These are phyloP conservation scores for Solanum acaule DNA, from an alignment of 257 asterid genomes.

Conservation along the genomic window DNA sequence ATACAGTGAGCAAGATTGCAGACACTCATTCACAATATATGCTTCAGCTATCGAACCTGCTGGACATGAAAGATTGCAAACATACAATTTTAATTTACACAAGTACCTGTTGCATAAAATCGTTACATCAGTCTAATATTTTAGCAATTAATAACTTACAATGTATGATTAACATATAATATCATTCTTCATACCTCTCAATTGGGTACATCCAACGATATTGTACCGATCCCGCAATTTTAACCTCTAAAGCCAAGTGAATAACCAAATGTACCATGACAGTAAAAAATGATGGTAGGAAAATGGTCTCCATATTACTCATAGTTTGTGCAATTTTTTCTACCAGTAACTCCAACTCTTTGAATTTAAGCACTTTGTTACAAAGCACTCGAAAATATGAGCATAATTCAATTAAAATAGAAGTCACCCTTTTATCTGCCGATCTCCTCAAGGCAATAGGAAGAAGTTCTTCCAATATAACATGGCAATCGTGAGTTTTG, in stretches of 20 bases:
- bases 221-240: neutral
- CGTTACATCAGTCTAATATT: neutral
- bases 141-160: neutral
- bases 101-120: neutral
- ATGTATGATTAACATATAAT: neutral
- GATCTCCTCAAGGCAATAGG: neutral
- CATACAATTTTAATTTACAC: neutral
- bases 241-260: neutral
- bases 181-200: neutral
- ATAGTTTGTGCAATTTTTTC: neutral
- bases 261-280: neutral
- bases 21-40: neutral
- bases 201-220: neutral
- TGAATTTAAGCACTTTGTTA: too few relatives aligned
- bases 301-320: neutral
- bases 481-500: too few relatives aligned
- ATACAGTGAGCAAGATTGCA: neutral
- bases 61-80: neutral
- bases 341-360: neutral
- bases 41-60: neutral
- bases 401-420: neutral
- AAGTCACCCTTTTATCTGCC: neutral
- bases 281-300: neutral
- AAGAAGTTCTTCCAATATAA: too few relatives aligned
- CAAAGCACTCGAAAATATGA: neutral